Evolutionary conservation across 2,329 filamentous ascomycete genomes (phyloP), one percentile per base, ranked within the genome.

Genomic region (Pseudogymnoascus sp.): DNA sequence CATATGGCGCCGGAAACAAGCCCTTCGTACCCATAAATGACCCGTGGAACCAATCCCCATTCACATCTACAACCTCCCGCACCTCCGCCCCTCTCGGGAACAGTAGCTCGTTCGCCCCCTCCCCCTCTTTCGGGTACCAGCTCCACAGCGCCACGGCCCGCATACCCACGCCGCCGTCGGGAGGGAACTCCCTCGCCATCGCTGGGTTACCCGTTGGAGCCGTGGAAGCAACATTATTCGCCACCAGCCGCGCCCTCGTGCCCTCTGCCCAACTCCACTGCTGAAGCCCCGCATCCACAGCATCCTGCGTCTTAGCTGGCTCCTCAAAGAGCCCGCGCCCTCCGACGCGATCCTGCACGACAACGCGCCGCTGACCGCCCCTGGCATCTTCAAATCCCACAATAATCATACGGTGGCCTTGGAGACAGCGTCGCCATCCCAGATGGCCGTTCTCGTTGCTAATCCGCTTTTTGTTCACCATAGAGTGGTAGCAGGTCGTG

Each of bases 11-110:
- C 4, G 93, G 93, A 72, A 97, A 96, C 67, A 97, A 70, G 0
- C 91, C 93, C 69, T 85, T 87, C 23, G 77, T 78, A 0, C 91
- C 92, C 77, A 91, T 92, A 78, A 96, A 97, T 29, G 86, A 86
- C 0, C 93, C 93, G 77, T 88, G 89, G 71, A 83, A 92, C 93
- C 93, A 97, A 73, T 96, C 92, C 17, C 88, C 90, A 73, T 96
- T 96, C 59, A 96, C 85, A 74, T 95, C 89, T 73, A 93, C 88
- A 38, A 89, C 85, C 77, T 97, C 93, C 6, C 82, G 82, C 13
- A 97, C 83, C 74, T 95, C 90, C 0, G 93, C 92, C 9, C 89
- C 87, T 60, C 86, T 87, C 0, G 93, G 93, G 69, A 97, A 97
- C 66, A 87, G 75, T 42, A 97, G 76, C 76, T 97, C 93, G 72